Conservation (phyloP, 768 basidiomycete genomes). For the Podaxis sp. region DNA sequence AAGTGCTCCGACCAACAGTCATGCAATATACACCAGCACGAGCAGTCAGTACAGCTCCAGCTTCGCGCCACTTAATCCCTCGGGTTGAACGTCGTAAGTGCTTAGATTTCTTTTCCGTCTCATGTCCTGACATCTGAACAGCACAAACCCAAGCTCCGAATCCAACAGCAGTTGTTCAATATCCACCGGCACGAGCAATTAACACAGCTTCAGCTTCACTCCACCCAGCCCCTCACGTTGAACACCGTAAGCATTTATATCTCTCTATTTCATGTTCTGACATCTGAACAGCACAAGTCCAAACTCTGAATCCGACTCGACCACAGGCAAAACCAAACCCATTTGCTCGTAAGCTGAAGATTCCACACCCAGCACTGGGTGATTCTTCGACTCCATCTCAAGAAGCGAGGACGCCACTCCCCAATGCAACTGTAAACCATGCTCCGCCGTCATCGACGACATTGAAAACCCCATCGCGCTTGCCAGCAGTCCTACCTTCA, state of each 20-base stretch:
- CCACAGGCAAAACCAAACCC: background rate
- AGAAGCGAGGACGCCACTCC: too few species aligned
- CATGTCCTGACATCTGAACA: too few species aligned
- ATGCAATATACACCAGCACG: background rate
- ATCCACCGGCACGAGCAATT: too few species aligned
- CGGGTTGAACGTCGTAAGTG: too few species aligned
- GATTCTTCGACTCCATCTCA: background rate
- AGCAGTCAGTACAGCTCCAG: too few species aligned
- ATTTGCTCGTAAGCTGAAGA: background rate
- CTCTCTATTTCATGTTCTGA: background rate
- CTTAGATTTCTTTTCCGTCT: too few species aligned
- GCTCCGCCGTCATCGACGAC: too few species aligned
- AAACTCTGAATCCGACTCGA: background rate
- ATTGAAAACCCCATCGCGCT: background rate
- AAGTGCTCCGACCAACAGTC: too few species aligned
- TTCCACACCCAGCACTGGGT: background rate
- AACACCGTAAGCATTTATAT: background rate
- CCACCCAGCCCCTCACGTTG: background rate
- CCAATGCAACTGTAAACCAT: too few species aligned
- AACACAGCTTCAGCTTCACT: too few species aligned
- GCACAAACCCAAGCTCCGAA: too few species aligned
- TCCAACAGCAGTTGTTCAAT: background rate
- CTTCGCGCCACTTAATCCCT: too few species aligned
- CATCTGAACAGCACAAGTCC: background rate
- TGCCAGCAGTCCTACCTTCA: background rate